Evolutionary conservation across 768 basidiomycete species (phyloP).

Genomic region (Gautieria morchelliformis): DNA sequence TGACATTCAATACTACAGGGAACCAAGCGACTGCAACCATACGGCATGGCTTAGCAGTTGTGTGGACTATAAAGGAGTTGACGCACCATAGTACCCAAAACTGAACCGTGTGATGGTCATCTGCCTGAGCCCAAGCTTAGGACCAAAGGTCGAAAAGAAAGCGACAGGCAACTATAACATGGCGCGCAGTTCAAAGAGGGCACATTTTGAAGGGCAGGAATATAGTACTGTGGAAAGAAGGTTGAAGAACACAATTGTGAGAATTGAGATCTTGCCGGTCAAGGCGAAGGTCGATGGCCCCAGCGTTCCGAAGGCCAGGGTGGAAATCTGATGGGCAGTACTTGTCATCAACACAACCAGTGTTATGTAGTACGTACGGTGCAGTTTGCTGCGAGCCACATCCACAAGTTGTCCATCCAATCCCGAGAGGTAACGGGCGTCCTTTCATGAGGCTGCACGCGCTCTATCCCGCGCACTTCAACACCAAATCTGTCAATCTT

Average conservation of each 20-base stretch:
- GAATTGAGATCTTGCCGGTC: conserved; percentile 27
- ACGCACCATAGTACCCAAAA: conserved; percentile 24
- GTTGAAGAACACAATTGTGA: conserved; percentile 34
- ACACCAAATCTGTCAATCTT: conserved; percentile 21
- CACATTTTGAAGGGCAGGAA: not conserved
- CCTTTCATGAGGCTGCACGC: conserved; percentile 20
- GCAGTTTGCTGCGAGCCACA: conserved; percentile 26
- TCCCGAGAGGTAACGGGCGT: conserved; percentile 3
- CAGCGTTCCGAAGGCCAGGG: conserved; percentile 30
- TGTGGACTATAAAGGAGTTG: not conserved
- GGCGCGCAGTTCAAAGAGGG: not conserved
- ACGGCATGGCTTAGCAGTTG: conserved; percentile 4
- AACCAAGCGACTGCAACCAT: conserved; percentile 12
- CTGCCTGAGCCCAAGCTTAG: conserved; percentile 30
- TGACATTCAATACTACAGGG: conserved; percentile 29
- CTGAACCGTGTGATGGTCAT: conserved; percentile 34
- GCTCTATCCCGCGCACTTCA: conserved; percentile 27
- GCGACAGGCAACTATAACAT: conserved; percentile 18
- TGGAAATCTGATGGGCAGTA: conserved; percentile 15
- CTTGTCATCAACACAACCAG: not conserved
- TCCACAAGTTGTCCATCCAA: conserved; percentile 7
- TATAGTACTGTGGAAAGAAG: conserved; percentile 16
- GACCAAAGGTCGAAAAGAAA: conserved; percentile 29
- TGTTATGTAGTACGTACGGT: conserved; percentile 10
- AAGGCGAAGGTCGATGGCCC: conserved; percentile 26